A percentile compares a stretch with the other conserved stretches of the same genome.
Conservation (phyloP, 169 alveolate species). For the Amoebophrya sp. region DNA sequence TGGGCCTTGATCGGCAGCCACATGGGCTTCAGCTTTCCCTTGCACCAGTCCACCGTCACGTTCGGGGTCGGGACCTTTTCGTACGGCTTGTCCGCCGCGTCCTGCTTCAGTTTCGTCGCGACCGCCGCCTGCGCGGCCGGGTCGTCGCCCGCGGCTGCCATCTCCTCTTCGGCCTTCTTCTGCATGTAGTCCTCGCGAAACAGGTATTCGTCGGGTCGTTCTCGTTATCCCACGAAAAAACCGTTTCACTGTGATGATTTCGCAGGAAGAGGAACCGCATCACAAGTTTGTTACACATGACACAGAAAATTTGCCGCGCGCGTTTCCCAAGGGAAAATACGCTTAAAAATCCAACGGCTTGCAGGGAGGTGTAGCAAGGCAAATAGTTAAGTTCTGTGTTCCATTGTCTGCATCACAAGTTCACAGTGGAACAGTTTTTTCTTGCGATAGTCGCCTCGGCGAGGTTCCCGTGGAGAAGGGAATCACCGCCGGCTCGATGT, state of each 20-base stretch:
- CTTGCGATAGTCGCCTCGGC: neutral
- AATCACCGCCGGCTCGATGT: constrained; percentile 22
- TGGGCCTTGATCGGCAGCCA: constrained; percentile 51
- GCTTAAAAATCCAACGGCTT: too few relatives aligned
- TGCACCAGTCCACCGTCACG: constrained; percentile 13
- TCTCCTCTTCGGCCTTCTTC: neutral
- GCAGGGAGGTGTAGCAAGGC: too few relatives aligned
- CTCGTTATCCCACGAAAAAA: too few relatives aligned
- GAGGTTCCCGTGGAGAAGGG: constrained; percentile 25
- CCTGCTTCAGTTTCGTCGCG: neutral
- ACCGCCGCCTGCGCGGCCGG: neutral
- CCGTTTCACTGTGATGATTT: too few relatives aligned
- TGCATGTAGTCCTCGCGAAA: neutral
- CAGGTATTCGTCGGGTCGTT: too few relatives aligned
- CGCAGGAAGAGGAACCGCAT: too few relatives aligned
- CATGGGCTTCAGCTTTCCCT: constrained; percentile 45
- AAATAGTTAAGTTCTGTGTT: too few relatives aligned
- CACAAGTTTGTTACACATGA: too few relatives aligned
- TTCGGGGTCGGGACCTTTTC: neutral
- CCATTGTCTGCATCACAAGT: too few relatives aligned
- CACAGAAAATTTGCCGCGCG: too few relatives aligned
- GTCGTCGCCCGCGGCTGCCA: neutral
- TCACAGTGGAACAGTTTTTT: too few relatives aligned
- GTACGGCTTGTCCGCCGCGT: neutral
- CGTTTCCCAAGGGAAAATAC: too few relatives aligned